A percentile compares a stretch with the other conserved stretches of the same genome.
phyloP scores from a whole-genome alignment of 1,139 yeast genomes.

The Blastobotrys serpentis region DNA sequence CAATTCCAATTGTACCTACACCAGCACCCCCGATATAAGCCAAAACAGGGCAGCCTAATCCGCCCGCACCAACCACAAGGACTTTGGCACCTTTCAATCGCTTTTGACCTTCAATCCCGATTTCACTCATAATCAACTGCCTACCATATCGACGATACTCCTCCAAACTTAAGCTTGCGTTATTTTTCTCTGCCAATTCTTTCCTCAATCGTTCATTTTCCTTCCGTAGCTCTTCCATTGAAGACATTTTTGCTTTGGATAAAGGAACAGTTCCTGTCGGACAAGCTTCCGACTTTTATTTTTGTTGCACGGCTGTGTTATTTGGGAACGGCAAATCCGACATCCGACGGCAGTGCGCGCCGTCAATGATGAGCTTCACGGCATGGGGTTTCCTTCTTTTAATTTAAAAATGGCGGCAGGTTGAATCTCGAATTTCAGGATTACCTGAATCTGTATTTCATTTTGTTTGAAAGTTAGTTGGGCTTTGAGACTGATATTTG shows the following conservation, averaged over 20 bases:
- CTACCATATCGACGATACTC: constrained; percentile 88
- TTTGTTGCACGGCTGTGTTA: neutral
- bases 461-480: no score
- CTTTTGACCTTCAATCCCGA: constrained; percentile 62
- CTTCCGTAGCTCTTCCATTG: constrained; percentile 3
- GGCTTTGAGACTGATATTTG: no score
- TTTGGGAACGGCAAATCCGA: no score
- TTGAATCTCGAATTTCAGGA: no score
- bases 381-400: no score
- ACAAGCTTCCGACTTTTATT: neutral
- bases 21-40: constrained; percentile 88
- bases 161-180: constrained; percentile 40
- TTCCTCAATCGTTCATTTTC: constrained; percentile 12
- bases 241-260: neutral
- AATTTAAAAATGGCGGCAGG: no score
- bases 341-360: no score
- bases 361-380: no score
- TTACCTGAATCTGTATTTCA: no score
- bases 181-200: neutral
- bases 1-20: constrained; percentile 77
- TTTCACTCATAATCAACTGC: constrained; percentile 86
- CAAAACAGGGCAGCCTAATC: constrained; percentile 90
- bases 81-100: constrained; percentile 57
- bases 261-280: neutral
- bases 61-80: constrained; percentile 93